These are phyloP conservation scores for Chalaropsis thielavioides DNA, from an alignment of 2,329 filamentous ascomycete species.

Conservation along the genomic window DNA sequence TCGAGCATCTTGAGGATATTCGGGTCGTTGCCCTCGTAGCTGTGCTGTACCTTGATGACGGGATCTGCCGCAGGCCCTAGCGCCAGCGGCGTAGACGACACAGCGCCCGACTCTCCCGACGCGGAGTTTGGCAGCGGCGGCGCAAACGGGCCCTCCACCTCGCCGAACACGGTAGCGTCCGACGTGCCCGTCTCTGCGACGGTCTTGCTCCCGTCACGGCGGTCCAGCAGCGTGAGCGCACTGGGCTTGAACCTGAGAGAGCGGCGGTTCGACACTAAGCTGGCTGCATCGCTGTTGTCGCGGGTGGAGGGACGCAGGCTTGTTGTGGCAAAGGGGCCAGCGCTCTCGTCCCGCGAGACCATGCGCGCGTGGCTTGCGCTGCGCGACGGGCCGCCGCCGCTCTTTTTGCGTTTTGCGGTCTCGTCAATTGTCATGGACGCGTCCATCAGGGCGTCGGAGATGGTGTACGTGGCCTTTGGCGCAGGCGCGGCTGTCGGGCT, in stretches of 20 bases:
- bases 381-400: constrained; percentile 28
- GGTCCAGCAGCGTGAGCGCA: constrained; percentile 43
- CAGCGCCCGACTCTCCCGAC: not conserved
- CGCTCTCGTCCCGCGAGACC: constrained; percentile 12
- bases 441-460: constrained; percentile 80
- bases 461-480: constrained; percentile 48
- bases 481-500: constrained; percentile 21
- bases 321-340: not conserved
- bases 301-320: not conserved
- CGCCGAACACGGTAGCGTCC: constrained; percentile 44
- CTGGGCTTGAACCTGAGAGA: constrained; percentile 36
- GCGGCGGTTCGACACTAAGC: constrained; percentile 14
- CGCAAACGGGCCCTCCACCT: constrained; percentile 42
- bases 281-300: constrained; percentile 16
- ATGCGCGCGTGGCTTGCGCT: constrained; percentile 12
- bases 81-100: not conserved
- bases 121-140: constrained; percentile 9
- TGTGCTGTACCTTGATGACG: constrained; percentile 41
- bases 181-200: constrained; percentile 44
- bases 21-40: constrained; percentile 68
- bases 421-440: constrained; percentile 80
- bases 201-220: constrained; percentile 45
- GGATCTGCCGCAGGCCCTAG: not conserved
- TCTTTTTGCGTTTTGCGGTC: constrained; percentile 35
- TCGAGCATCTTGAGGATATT: constrained; percentile 60